These are phyloP conservation scores for Lippia alba DNA, from an alignment of 305 asterid genomes.

Conservation along the genomic window DNA sequence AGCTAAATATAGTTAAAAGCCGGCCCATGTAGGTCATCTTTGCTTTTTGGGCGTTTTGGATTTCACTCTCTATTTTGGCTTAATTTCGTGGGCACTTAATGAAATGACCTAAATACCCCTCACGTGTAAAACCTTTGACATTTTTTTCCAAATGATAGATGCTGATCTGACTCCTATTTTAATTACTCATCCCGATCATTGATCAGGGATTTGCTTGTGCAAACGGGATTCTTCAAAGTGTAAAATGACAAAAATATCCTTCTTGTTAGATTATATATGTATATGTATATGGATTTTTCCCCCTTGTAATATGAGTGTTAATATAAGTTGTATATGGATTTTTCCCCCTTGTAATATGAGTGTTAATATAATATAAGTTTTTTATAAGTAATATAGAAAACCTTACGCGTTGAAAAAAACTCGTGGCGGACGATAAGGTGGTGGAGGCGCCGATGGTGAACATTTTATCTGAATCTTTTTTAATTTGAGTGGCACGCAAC, in stretches of 20 bases:
- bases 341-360: too few relatives aligned
- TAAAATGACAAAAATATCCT: constrained; percentile 33
- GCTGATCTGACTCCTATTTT: constrained; percentile 8
- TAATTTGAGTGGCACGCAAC: too few relatives aligned
- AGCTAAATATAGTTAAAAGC: constrained; percentile 95
- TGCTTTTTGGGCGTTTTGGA: constrained; percentile 65
- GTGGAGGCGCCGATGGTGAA: too few relatives aligned
- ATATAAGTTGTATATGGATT: not conserved
- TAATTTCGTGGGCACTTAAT: constrained; percentile 19
- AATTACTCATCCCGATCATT: constrained; percentile 50
- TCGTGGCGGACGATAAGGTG: too few relatives aligned
- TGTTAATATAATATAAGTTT: too few relatives aligned
- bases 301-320: too few relatives aligned
- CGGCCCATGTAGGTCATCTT: constrained; percentile 91
- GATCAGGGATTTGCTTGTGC: constrained; percentile 47
- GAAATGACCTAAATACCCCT: constrained; percentile 52
- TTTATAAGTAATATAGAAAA: too few relatives aligned
- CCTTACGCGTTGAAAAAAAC: too few relatives aligned
- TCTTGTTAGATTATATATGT: not conserved
- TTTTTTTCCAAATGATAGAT: constrained; percentile 39
- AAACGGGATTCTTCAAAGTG: constrained; percentile 31
- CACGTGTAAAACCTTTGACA: constrained; percentile 54
- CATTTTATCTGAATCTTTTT: too few relatives aligned
- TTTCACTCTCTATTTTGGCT: constrained; percentile 50
- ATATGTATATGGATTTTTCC: not conserved